Evolutionary conservation across 2,329 filamentous ascomycete species (phyloP).

Genomic region (Didymella arachidicola): DNA sequence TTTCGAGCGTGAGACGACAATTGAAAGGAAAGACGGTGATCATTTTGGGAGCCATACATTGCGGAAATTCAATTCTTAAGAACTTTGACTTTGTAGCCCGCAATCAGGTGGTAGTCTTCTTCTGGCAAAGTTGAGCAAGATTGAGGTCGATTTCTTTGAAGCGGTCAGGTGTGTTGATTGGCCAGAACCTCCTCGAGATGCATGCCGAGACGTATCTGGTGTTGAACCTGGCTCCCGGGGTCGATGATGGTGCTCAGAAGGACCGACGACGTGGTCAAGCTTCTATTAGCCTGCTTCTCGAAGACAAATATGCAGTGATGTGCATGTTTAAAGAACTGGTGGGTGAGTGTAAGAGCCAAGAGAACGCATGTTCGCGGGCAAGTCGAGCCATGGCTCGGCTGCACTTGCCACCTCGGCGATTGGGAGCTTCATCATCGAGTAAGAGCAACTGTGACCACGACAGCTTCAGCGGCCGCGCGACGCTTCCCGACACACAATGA

Average conservation of each 20-base stretch:
- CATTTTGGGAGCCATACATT: neutral
- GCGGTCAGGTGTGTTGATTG: conserved; percentile 11
- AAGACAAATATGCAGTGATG: conserved; percentile 6
- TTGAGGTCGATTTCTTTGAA: conserved; percentile 28
- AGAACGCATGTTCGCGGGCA: conserved; percentile 7
- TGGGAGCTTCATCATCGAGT: conserved; percentile 7
- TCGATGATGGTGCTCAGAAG: conserved; percentile 2
- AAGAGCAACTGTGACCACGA: conserved; percentile 8
- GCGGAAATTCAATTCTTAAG: neutral
- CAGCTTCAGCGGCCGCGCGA: conserved; percentile 18
- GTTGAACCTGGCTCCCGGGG: conserved; percentile 10
- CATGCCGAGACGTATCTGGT: conserved; percentile 11
- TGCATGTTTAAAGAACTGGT: conserved; percentile 3
- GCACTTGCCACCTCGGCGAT: conserved; percentile 25
- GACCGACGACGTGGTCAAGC: conserved; percentile 11
- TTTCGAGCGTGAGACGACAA: neutral
- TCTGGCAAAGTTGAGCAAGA: conserved; percentile 24
- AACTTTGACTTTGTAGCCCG: neutral
- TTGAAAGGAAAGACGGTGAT: neutral
- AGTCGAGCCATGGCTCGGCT: conserved; percentile 24
- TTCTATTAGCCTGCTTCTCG: conserved; percentile 1
- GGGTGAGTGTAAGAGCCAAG: neutral
- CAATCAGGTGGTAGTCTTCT: neutral
- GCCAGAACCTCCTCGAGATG: conserved; percentile 1
- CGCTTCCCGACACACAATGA: conserved; percentile 37